Evolutionary conservation across 176 grass and related monocot species (phyloP), one percentile per base, ranked within the genome.

Genomic region (Oryza meridionalis): DNA sequence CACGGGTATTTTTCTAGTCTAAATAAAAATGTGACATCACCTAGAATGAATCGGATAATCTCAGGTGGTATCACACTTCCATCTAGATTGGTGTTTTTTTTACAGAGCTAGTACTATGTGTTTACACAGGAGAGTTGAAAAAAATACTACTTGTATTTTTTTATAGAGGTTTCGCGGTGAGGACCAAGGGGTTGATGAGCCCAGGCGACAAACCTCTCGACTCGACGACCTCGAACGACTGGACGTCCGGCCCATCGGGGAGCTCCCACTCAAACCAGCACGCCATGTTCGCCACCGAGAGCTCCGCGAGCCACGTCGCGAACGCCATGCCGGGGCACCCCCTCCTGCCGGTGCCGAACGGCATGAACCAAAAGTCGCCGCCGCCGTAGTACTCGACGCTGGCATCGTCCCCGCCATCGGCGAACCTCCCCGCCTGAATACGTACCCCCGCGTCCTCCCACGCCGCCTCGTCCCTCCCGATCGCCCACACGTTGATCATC

Each of bases 401-500:
- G 55, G 77, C 2, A 19, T 9, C 1, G 6, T 31, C 29, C 29
- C 11, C 44, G 38, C 7, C 42, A 11, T 58, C 9, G 7, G 85
- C 0, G 38, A 93, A 93, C 71, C 86, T 86, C 63, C 80, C 80
- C 0, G 84, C 12, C 43, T 21, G 11, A 88, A 88, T n/a, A n/a
- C n/a, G n/a, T n/a, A n/a, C 72, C 22, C 86, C 59, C 0, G 85
- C 74, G 2, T 82, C 73, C 55, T 92, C 88, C 93, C 88, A 88
- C 0, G 59, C 46, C 0, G 69, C 19, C 0, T 0, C 9, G 76
- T 90, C 90, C 40, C 87, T 92, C 17, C 74, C 90, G 1, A 90
- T 92, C 0, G 90, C 85, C 93, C 93, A 94, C 5, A 77, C 90
- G 42, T 95, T 92, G 78, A 95, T 64, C 9, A 92, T 33, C 44